These are phyloP conservation scores for Chlorella vulgaris DNA, from an alignment of 139 green algal species.

Conservation along the genomic window DNA sequence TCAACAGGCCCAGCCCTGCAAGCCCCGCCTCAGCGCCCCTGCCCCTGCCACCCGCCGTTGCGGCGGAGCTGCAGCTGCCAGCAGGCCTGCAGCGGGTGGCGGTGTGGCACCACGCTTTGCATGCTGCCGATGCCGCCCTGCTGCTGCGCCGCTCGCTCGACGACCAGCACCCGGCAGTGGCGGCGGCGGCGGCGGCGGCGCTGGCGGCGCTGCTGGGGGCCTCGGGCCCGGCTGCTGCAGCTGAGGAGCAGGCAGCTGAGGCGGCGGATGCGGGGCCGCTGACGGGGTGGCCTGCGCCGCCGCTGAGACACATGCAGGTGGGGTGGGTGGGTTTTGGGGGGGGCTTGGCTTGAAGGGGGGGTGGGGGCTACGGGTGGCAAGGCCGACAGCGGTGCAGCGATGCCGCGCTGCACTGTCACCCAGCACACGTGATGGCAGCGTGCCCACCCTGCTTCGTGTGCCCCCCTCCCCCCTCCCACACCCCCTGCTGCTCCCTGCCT, in stretches of 20 bases:
- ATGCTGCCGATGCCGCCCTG: conserved; percentile 45
- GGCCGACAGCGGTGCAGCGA: too few species aligned
- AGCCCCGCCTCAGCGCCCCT: background rate
- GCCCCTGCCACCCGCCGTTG: background rate
- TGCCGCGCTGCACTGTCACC: too few species aligned
- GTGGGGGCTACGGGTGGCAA: background rate
- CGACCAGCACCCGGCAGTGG: conserved; percentile 47
- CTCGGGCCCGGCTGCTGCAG: background rate
- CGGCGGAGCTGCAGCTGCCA: conserved; percentile 6
- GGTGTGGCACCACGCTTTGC: conserved; percentile 64
- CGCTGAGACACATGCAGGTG: conserved; percentile 25
- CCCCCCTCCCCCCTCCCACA: background rate
- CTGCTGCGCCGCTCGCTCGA: conserved; percentile 69
- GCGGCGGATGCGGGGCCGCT: conserved; percentile 32
- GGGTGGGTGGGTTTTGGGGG: background rate
- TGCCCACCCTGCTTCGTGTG: background rate
- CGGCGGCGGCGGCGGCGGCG: conserved; percentile 53
- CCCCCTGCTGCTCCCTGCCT: background rate
- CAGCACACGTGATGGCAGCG: too few species aligned
- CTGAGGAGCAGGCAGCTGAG: conserved; percentile 47
- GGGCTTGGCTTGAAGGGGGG: background rate
- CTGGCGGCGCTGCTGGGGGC: conserved; percentile 48
- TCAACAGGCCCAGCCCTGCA: conserved; percentile 29
- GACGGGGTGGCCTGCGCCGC: conserved; percentile 34
- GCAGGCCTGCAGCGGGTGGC: background rate